phyloP scores from a whole-genome alignment of 768 basidiomycete species.

The Naematelia encephala region DNA sequence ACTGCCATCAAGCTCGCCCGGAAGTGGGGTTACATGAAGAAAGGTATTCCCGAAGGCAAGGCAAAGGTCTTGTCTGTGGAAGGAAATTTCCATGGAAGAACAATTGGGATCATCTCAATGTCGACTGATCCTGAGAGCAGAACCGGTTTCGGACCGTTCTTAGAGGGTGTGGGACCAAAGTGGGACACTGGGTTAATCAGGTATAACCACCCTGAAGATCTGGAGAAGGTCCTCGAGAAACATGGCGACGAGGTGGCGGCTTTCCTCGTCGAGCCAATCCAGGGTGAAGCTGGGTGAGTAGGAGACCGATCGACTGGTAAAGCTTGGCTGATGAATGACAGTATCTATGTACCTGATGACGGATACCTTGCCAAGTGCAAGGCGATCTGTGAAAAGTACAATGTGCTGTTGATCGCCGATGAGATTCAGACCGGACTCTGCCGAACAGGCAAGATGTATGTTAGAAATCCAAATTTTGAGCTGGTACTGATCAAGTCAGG shows the following conservation, averaged over 20 bases:
- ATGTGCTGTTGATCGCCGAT: slow-evolving; percentile 93
- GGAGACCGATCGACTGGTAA: background rate
- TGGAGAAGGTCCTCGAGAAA: slow-evolving; percentile 73
- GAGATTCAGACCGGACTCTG: slow-evolving; percentile 98
- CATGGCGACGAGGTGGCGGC: slow-evolving; percentile 82
- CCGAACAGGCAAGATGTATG: slow-evolving; percentile 80
- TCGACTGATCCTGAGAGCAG: slow-evolving; percentile 90
- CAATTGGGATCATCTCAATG: slow-evolving; percentile 79
- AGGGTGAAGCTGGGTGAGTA: slow-evolving; percentile 96
- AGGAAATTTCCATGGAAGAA: slow-evolving; percentile 95
- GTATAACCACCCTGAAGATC: slow-evolving; percentile 75
- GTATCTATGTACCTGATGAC: slow-evolving; percentile 84
- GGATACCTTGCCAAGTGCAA: slow-evolving; percentile 78
- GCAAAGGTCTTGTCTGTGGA: slow-evolving; percentile 81
- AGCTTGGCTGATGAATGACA: slow-evolving; percentile 41
- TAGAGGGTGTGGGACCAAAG: slow-evolving; percentile 76
- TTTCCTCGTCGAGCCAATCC: slow-evolving; percentile 95
- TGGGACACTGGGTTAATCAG: slow-evolving; percentile 66
- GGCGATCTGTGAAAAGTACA: slow-evolving; percentile 83
- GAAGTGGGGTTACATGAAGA: slow-evolving; percentile 94
- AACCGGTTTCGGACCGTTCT: slow-evolving; percentile 84
- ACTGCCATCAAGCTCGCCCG: slow-evolving; percentile 91
- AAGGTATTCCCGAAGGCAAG: slow-evolving; percentile 72
- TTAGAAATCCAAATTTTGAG: background rate
- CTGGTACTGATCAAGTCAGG: slow-evolving; percentile 23